Evolutionary conservation across 108 stramenopile genomes (phyloP).

Genomic region (Mediolabrus comicus): DNA sequence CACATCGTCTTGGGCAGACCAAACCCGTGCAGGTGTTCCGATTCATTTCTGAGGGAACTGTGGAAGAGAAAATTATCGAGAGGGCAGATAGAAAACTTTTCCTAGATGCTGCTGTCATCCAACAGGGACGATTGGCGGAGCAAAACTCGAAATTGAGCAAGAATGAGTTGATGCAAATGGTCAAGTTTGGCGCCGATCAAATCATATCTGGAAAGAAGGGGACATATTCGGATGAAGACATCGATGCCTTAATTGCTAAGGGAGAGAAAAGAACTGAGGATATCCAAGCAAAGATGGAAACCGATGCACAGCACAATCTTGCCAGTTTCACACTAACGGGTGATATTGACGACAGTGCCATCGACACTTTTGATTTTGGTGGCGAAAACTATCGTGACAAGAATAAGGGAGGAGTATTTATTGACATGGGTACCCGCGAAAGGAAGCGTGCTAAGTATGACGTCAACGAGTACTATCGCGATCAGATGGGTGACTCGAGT

Average conservation of each 20-base stretch:
- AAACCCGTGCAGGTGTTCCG: constrained; percentile 96
- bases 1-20: constrained; percentile 94
- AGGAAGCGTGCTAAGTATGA: constrained; percentile 96
- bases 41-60: constrained; percentile 95
- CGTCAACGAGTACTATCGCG: constrained; percentile 90
- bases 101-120: constrained; percentile 99
- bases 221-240: constrained; percentile 94
- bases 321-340: constrained; percentile 90
- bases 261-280: constrained; percentile 90
- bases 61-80: constrained; percentile 99
- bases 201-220: constrained; percentile 87
- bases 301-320: constrained; percentile 94
- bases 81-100: constrained; percentile 99
- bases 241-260: constrained; percentile 94
- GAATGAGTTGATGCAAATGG: constrained; percentile 98
- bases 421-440: constrained; percentile 95
- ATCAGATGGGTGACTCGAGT: constrained; percentile 62
- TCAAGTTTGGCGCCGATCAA: constrained; percentile 97
- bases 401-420: constrained; percentile 77
- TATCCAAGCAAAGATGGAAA: constrained; percentile 88
- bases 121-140: constrained; percentile 94
- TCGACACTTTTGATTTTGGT: constrained; percentile 87
- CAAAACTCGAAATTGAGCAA: constrained; percentile 86
- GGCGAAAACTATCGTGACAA: constrained; percentile 90
- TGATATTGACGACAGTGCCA: constrained; percentile 69